Evolutionary conservation across 768 basidiomycete species (phyloP), one percentile per base, ranked within the genome.

Genomic region (Podaxis sp.): DNA sequence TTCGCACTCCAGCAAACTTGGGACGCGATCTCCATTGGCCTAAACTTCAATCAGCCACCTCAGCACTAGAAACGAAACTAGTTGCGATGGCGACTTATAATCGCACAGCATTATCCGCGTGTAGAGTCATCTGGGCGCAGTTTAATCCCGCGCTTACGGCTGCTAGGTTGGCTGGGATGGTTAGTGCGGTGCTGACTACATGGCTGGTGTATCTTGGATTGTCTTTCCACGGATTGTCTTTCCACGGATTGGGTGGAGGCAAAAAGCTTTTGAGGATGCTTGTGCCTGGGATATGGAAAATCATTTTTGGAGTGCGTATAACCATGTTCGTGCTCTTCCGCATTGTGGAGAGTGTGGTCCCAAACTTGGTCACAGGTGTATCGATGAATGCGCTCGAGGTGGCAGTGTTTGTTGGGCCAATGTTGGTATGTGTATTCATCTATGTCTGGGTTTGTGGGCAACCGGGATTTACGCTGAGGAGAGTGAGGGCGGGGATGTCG

Each of bases 1-100:
- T 49, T 19, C 15, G 11, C 42, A 17, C 62, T 68, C 17, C 39
- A 66, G 54, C 19, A 42, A 12, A 26, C 59, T 3, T 70, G 72
- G 12, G 71, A 71, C 0, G 13, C 75, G 24, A 33, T 33, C 30
- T 33, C 30, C 8, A 33, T 33, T 8, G 33, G 9, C 33, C 33
- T 33, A 33, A 33, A 33, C 8, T 33, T 9, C 33, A 33, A 33
- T 33, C 8, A 33, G 1, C 33, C 1, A 33, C 33, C 33, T 33
- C 33, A 24, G 33, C 8, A 9, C 33, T 33, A 9, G 33, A 33
- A 33, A 33, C 33, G 33, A 33, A 33, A 3, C 33, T 33, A 0
- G 33, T 33, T 2, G 8, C 33, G 2, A 9, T 33, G 33, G 8
- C 8, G 8, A 33, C 9, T 9, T 9, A 33, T 8, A 33, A 33